A percentile compares a stretch with the other conserved stretches of the same genome.
phyloP scores from a whole-genome alignment of 2,329 filamentous ascomycete genomes.

The Aschersonia sp. region DNA sequence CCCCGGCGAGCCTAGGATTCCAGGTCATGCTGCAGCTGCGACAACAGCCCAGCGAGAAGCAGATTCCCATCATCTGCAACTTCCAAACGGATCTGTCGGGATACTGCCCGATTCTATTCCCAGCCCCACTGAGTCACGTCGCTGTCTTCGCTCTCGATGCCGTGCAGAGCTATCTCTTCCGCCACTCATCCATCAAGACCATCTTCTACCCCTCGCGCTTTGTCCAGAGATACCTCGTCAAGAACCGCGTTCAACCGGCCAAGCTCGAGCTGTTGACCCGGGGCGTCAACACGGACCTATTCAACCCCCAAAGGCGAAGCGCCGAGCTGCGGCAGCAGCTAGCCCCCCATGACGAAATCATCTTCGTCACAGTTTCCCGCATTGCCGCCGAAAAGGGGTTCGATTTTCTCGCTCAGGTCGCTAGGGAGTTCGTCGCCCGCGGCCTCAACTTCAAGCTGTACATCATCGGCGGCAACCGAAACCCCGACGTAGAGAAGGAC shows the following conservation, averaged over 20 bases:
- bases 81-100: conserved; percentile 60
- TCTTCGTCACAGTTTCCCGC: conserved; percentile 52
- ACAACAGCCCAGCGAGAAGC: conserved; percentile 37
- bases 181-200: conserved; percentile 43
- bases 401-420: conserved; percentile 46
- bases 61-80: conserved; percentile 50
- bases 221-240: conserved; percentile 45
- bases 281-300: conserved; percentile 50
- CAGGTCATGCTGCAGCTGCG: conserved; percentile 56
- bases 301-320: conserved; percentile 38
- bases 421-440: conserved; percentile 35
- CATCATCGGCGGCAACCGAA: conserved; percentile 55
- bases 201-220: conserved; percentile 57
- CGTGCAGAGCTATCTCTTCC: conserved; percentile 54
- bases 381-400: conserved; percentile 60
- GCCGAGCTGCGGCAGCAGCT: conserved; percentile 36
- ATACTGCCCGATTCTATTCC: conserved; percentile 57
- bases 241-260: conserved; percentile 35
- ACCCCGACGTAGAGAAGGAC: conserved; percentile 44
- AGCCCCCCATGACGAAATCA: conserved; percentile 46
- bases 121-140: conserved; percentile 42
- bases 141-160: conserved; percentile 47
- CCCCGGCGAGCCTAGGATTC: conserved; percentile 55
- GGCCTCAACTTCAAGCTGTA: conserved; percentile 48
- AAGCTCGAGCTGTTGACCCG: conserved; percentile 49